Percentiles rank a stretch among this genome's conserved stretches.
phyloP scores from a whole-genome alignment of 202 grass and related monocot species.

The Miscanthus sacchariflorus region DNA sequence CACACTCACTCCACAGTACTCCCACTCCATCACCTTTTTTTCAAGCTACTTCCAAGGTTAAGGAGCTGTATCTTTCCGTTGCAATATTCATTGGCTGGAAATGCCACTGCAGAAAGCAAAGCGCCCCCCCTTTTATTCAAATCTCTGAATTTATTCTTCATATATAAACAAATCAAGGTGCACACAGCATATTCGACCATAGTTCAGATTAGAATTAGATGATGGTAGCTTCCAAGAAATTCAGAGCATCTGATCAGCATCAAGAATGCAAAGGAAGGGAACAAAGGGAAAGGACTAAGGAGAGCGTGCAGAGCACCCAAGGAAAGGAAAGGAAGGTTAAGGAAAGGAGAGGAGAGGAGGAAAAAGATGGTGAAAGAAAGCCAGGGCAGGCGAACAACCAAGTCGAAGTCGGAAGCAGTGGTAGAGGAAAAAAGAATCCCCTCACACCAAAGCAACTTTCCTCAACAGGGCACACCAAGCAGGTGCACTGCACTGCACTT shows the following conservation, averaged over 20 bases:
- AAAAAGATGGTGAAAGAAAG: slow-evolving; percentile 22
- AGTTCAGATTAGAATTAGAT: not conserved
- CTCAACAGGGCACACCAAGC: slow-evolving; percentile 32
- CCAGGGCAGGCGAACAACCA: not conserved
- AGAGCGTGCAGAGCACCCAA: not conserved
- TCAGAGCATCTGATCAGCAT: slow-evolving; percentile 32
- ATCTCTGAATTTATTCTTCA: no score
- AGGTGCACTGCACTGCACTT: slow-evolving; percentile 8
- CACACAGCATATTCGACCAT: not conserved
- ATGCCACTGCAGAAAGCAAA: not conserved
- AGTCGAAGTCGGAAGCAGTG: not conserved
- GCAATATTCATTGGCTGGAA: not conserved
- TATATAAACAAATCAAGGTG: not conserved
- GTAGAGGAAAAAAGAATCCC: slow-evolving; percentile 23
- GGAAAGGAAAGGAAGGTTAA: not conserved
- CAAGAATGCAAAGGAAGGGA: not conserved
- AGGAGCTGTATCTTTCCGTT: not conserved
- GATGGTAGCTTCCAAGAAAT: not conserved
- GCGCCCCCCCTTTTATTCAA: no score
- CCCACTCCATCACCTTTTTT: not conserved
- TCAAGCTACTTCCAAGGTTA: not conserved
- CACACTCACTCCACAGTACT: not conserved
- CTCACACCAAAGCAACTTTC: slow-evolving; percentile 49
- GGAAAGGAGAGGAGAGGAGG: not conserved
- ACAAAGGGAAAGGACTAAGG: slow-evolving; percentile 16